Evolutionary conservation across 2,329 filamentous ascomycete genomes (phyloP), one percentile per base, ranked within the genome.

Genomic region (Curvularia sp.): DNA sequence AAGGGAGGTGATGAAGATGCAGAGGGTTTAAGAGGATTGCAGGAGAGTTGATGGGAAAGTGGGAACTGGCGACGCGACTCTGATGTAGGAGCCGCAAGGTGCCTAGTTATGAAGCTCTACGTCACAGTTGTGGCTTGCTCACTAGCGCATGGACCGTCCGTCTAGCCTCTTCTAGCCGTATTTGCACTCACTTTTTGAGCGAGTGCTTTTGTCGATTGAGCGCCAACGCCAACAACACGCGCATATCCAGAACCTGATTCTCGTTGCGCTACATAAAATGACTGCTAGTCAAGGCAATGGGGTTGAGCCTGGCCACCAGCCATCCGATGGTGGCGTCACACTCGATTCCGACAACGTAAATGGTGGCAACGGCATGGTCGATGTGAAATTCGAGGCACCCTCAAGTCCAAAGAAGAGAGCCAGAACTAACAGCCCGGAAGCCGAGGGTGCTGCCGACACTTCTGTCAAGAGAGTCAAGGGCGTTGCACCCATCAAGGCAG

Each of bases 401-500:
- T 71, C 71, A 43, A 74, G 77, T 30, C 68, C 66, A 9, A 73
- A 69, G 54, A 77, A 77, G 52, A 66, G 74, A 52, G 61, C 59
- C 39, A 72, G 72, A 57, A 62, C 66, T 53, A 66, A 61, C 49
- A 72, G 53, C 74, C 65, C 81, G 77, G 72, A 67, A 42, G 52
- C 48, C 52, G 79, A 61, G 36, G 62, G 47, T 56, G 28, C 63
- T 49, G 68, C 62, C 47, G 71, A 68, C 53, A 65, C 57, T 51
- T 56, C 57, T 12, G 54, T 61, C 42, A 76, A 77, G 60, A 71
- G 75, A 38, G 70, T 65, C 67, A 80, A 74, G 69, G 89, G 89
- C 25, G 80, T 89, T 52, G 89, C 90, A 19, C 86, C 87, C 8
- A 86, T 93, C 75, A 93, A 92, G 77, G 82, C 85, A 72, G 90